Base-by-base conservation (phyloP, 139 green algal species). In the Coelastrella sp. region DNA sequence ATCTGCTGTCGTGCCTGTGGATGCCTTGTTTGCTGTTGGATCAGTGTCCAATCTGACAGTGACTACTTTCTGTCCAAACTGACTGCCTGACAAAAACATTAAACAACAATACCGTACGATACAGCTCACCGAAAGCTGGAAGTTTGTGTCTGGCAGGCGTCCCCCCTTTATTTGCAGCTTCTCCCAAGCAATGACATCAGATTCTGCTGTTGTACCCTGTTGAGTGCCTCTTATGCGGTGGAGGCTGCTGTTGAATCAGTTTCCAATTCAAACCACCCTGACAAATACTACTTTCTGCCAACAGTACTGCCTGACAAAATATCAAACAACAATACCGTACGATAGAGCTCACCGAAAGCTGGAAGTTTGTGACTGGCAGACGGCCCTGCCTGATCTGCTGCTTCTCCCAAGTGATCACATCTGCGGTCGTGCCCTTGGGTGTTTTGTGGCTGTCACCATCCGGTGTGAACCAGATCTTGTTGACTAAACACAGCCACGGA, bases 381-480 rank as follows among this genome's bases (percentile, higher is more conserved):
- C 80, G 32, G 7, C 80, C 80, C 20, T 60, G 5, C 7, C 6
- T 54, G 8, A 86, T 59, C 22, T 86, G 80, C 59, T 20, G n/a
- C 8, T 23, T 14, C 59, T 86, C 80, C 80, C 80, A 86, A 14
- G 22, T 7, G 14, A n/a, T 54, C 3, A 86, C 80, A 68, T 73
- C 59, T 11, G 80, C 8, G 5, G 19, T 20, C 5, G n/a, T 86
- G 20, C 80, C 59, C 4, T 20, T 73, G 16, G 74, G 74, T 57
- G 74, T 58, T 22, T 22, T 71, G n/a, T 86, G 47, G 7, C n/a
- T 86, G 80, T 75, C 80, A 14, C 58, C 80, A n/a, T 16, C 80
- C 4, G 80, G 59, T 20, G 75, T 5, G n/a, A 86, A 74, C 80
- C 80, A 86, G 80, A 86, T 86, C 57, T 65, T 68, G 17, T 86